These are phyloP conservation scores for Dalbergia oliveri DNA, from an alignment of 306 rosid genomes.

Conservation along the genomic window DNA sequence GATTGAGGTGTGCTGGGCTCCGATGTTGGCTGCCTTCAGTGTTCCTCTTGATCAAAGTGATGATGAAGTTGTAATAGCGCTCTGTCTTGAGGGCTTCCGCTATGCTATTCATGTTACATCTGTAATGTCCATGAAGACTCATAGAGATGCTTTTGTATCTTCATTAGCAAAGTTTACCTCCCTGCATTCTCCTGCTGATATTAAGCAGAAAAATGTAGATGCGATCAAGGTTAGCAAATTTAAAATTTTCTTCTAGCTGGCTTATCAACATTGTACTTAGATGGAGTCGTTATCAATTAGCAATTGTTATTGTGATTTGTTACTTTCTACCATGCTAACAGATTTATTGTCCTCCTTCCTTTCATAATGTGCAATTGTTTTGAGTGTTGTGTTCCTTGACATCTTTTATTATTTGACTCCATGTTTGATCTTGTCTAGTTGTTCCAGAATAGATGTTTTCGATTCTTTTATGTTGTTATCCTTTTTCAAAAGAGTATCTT, in stretches of 20 bases:
- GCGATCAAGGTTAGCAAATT: slow-evolving; percentile 90
- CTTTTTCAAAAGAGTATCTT: slow-evolving; percentile 4
- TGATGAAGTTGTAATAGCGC: slow-evolving; percentile 78
- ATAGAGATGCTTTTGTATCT: slow-evolving; percentile 95
- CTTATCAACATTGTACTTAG: slow-evolving; percentile 19
- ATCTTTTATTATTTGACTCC: slow-evolving; percentile 26
- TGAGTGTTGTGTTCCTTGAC: slow-evolving; percentile 3
- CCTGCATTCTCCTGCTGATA: slow-evolving; percentile 94
- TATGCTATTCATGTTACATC: slow-evolving; percentile 90
- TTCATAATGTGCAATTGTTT: slow-evolving; percentile 17
- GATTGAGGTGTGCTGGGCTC: slow-evolving; percentile 99
- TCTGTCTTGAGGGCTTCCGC: slow-evolving; percentile 92
- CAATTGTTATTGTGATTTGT: slow-evolving; percentile 19
- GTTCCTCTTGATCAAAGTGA: slow-evolving; percentile 97
- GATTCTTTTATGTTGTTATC: slow-evolving; percentile 20
- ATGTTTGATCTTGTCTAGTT: slow-evolving; percentile 8
- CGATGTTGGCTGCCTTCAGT: slow-evolving; percentile 99
- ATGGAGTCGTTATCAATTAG: slow-evolving; percentile 7
- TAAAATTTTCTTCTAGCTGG: slow-evolving; percentile 39
- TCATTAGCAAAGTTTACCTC: slow-evolving; percentile 97
- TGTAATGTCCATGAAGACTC: slow-evolving; percentile 98
- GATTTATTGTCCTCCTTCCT: neutral
- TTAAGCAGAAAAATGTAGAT: slow-evolving; percentile 93
- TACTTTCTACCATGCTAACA: slow-evolving; percentile 2
- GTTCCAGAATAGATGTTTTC: slow-evolving; percentile 28